phyloP scores from a whole-genome alignment of 495 filamentous ascomycete genomes.

The Niebla homalea region DNA sequence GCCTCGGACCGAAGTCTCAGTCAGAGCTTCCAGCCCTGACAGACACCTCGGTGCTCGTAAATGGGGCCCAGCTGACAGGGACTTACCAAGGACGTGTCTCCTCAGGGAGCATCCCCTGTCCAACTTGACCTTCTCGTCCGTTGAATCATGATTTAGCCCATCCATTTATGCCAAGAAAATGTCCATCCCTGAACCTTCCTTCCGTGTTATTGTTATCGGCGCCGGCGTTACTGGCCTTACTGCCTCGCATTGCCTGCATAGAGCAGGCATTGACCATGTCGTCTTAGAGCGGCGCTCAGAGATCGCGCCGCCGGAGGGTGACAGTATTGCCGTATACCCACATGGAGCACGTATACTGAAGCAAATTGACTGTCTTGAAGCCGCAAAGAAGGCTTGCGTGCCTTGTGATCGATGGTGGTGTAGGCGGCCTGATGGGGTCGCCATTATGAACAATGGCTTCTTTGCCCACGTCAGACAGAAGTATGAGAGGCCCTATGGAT shows the following conservation, averaged over 20 bases:
- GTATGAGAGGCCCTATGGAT: constrained; percentile 6
- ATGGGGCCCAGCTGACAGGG: too few species aligned
- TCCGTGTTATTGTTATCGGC: constrained; percentile 40
- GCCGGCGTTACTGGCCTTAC: constrained; percentile 38
- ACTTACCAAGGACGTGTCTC: too few species aligned
- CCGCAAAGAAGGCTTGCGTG: constrained; percentile 8
- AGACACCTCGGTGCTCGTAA: too few species aligned
- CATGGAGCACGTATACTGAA: constrained; percentile 32
- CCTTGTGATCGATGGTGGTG: constrained; percentile 13
- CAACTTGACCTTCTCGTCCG: too few species aligned
- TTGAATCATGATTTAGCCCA: too few species aligned
- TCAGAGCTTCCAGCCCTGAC: too few species aligned
- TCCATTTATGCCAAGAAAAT: too few species aligned
- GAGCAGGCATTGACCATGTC: constrained; percentile 33
- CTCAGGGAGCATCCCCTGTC: too few species aligned
- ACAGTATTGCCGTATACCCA: constrained; percentile 24
- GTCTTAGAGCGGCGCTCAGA: constrained; percentile 30
- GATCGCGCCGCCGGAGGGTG: constrained; percentile 28
- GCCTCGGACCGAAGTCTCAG: too few species aligned
- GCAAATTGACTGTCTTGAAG: constrained; percentile 32
- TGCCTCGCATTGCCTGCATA: constrained; percentile 30
- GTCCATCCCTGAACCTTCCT: constrained; percentile 1
- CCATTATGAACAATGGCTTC: constrained; percentile 2
- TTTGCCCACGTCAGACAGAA: constrained; percentile 11
- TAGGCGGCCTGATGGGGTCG: constrained; percentile 15